phyloP scores from a whole-genome alignment of 176 grass and related monocot species.

The Avena insularis region DNA sequence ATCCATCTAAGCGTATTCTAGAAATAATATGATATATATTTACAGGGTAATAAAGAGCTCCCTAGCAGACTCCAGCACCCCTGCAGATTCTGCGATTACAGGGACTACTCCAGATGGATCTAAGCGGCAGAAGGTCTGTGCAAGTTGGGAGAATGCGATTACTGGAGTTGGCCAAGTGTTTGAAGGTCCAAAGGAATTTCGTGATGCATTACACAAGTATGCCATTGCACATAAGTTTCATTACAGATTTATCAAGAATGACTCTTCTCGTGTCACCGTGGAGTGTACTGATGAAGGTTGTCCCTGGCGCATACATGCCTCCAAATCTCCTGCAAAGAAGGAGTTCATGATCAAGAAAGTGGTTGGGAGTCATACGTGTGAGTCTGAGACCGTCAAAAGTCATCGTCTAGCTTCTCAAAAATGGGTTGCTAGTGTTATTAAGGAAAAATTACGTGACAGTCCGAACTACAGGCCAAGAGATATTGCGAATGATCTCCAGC shows the following conservation, averaged over 20 bases:
- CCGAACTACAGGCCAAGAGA: slow-evolving; percentile 81
- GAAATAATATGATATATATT: slow-evolving; percentile 26
- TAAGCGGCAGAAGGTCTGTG: slow-evolving; percentile 62
- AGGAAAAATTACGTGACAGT: slow-evolving; percentile 69
- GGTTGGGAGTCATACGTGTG: slow-evolving; percentile 68
- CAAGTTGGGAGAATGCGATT: slow-evolving; percentile 64
- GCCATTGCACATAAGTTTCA: slow-evolving; percentile 76
- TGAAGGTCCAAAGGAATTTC: slow-evolving; percentile 67
- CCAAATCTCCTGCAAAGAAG: slow-evolving; percentile 59
- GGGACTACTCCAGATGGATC: slow-evolving; percentile 46
- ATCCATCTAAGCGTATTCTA: slow-evolving; percentile 12
- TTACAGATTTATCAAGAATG: slow-evolving; percentile 84
- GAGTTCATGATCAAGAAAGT: slow-evolving; percentile 82
- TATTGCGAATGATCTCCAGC: slow-evolving; percentile 72
- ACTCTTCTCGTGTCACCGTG: slow-evolving; percentile 66
- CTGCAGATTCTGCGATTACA: slow-evolving; percentile 45
- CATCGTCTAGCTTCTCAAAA: slow-evolving; percentile 66
- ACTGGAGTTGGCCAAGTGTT: slow-evolving; percentile 79
- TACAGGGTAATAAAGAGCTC: slow-evolving; percentile 64
- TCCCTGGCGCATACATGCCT: slow-evolving; percentile 75
- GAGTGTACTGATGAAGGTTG: slow-evolving; percentile 67
- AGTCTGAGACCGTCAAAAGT: slow-evolving; percentile 59
- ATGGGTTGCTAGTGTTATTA: slow-evolving; percentile 85
- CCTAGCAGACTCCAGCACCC: slow-evolving; percentile 54
- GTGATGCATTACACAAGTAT: slow-evolving; percentile 79